Conservation (phyloP, 2,329 filamentous ascomycete genomes). For the Sclerotinia nivalis region DNA sequence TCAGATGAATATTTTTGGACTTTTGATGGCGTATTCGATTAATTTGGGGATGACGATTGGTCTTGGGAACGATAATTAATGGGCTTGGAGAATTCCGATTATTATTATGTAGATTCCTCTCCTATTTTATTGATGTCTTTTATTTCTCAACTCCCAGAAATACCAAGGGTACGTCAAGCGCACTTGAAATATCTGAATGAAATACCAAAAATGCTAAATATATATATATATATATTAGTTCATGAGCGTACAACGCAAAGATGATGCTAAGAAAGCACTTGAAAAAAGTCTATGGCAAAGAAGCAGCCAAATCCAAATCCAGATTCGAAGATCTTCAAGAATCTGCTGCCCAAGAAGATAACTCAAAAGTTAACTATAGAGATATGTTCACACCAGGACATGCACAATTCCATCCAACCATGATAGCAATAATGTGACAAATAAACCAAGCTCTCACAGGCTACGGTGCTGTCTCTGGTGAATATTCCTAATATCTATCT, state of each 20-base stretch:
- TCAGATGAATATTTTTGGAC: conserved; percentile 63
- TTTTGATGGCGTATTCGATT: conserved; percentile 61
- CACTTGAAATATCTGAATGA: neutral
- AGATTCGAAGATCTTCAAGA: conserved; percentile 52
- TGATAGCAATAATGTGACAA: conserved; percentile 63
- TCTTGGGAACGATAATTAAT: conserved; percentile 57
- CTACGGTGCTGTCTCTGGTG: conserved; percentile 56
- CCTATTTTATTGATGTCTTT: conserved; percentile 55
- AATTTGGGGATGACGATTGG: conserved; percentile 55
- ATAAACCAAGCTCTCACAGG: conserved; percentile 60
- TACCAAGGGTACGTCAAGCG: conserved; percentile 45
- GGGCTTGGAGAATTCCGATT: conserved; percentile 64
- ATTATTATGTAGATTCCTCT: conserved; percentile 61
- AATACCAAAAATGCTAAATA: neutral
- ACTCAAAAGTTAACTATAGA: conserved; percentile 49
- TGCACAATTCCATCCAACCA: conserved; percentile 59
- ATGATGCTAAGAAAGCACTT: conserved; percentile 53
- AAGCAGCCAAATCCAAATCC: conserved; percentile 50
- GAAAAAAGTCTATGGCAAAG: conserved; percentile 52
- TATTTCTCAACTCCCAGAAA: conserved; percentile 56
- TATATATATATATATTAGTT: conserved; percentile 49
- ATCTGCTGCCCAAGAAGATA: conserved; percentile 52
- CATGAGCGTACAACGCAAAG: conserved; percentile 51
- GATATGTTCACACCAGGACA: conserved; percentile 59
- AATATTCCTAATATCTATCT: neutral